Evolutionary conservation across 352 stramenopile species (phyloP), one percentile per base, ranked within the genome.

Genomic region (Globisporangium solare): DNA sequence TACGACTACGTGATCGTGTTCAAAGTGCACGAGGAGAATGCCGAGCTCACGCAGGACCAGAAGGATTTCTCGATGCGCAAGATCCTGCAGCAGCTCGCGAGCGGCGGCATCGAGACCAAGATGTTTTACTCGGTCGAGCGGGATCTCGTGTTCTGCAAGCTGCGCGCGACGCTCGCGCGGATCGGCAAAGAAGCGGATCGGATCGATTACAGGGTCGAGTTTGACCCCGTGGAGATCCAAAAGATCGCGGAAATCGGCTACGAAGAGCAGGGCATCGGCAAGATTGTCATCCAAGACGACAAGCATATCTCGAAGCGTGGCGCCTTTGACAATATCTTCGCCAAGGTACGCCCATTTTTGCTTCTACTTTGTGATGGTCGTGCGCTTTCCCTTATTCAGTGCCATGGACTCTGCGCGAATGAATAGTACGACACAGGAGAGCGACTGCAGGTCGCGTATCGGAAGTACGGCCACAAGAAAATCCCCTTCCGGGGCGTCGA

Each of bases 1-100:
- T 91, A 82, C 68, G 81, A 91, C 76, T 91, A 88, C 48, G 78
- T 79, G 52, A 64, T 91, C 51, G 81, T 91, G 37, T 91, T 91
- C 76, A 83, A 91, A 54, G 78, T 91, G 32, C 78, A 91, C 67
- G 78, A 88, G 52, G 81, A 91, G 60, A 73, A 58, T 47, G 68
- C 68, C 7, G 63, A 79, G 56, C 69, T 91, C 41, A 68, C 65
- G 56, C 51, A 75, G 27, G 37, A 54, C 37, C 81, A 91, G 54
- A 91, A 88, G 61, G 74, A 88, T 39, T 71, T 68, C 54, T 86
- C 73, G 49, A 89, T 89, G 81, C 78, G 81, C 63, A 76, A 63
- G 15, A 77, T 91, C 35, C 71, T 91, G 32, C 74, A 89, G 61
- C 70, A 79, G 18, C 64, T 91, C 51, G 81, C 78, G 21, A 67